Base-by-base conservation (phyloP, 352 stramenopile species). In the Elongisporangium prolatum region DNA sequence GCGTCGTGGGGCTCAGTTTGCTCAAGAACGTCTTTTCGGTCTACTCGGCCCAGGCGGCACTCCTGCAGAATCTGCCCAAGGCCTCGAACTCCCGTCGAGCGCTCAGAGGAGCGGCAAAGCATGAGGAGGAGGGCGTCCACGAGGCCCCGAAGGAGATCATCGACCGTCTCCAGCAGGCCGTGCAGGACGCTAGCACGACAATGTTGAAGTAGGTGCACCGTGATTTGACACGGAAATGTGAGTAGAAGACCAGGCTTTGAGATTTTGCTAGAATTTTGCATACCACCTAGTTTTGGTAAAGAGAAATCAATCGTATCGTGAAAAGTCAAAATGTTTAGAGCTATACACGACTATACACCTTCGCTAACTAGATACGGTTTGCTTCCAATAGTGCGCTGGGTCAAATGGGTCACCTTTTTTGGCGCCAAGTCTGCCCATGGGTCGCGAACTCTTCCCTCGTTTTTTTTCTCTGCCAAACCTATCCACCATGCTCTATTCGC, bases 1-100 rank as follows among this genome's bases (percentile, higher is more conserved):
- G 37, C 14, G 37, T 61, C 28, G 34, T 65, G 20, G 60, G 60
- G 17, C 51, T 59, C 16, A 65, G 55, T 34, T 40, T 59, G 54
- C 47, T 54, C 22, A 48, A 56, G 53, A 48, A 65, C 17, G 50
- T 65, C 8, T 57, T 60, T 21, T 21, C 37, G n/a, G 48, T 65
- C 4, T 65, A 65, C 54, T n/a, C 38, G 17, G 40, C 54, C 3
- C 60, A 65, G 20, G 47, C 34, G 4, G 52, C 28, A 21, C 28
- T 64, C 21, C 52, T 64, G 34, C 21, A 54, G 52, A 54, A 54
- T 21, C 21, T 64, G 21, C 44, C 59, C 17, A 25, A 52, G 34
- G 34, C 34, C 34, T 44, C 11, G 34, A 44, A 13, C 34, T 44
- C 34, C 34, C 34, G 34, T 11, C 34, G 34, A 44, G 34, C 34